Conservation (phyloP, 2,329 filamentous ascomycete genomes). For the Nothomitra cinnamomea region DNA sequence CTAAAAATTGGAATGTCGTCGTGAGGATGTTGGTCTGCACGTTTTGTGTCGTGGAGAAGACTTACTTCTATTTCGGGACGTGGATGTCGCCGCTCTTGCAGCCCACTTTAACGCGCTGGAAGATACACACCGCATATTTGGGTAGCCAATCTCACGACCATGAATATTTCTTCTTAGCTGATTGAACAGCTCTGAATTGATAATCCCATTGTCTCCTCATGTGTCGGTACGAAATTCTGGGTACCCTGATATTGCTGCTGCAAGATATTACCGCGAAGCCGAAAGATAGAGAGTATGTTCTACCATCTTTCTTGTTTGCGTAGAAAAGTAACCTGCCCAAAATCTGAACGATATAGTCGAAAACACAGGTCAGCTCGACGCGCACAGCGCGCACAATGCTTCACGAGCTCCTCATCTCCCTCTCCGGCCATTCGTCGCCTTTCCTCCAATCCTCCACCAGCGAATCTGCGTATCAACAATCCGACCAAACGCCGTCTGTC, state of each 20-base stretch:
- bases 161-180: too few species aligned
- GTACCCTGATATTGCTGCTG: conserved; percentile 15
- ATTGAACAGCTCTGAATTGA: too few species aligned
- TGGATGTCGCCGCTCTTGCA: too few species aligned
- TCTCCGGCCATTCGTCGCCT: conserved; percentile 84
- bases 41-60: too few species aligned
- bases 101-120: too few species aligned
- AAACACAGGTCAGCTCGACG: neutral
- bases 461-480: conserved; percentile 28
- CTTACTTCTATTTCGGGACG: too few species aligned
- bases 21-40: too few species aligned
- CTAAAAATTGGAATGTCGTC: too few species aligned
- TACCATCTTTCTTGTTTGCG: neutral
- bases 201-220: conserved; percentile 15
- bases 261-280: conserved; percentile 7
- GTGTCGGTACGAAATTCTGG: conserved; percentile 19
- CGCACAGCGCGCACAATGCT: conserved; percentile 44
- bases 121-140: too few species aligned
- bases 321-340: neutral
- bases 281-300: conserved; percentile 2
- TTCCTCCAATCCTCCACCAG: conserved; percentile 46
- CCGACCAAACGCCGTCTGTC: conserved; percentile 28
- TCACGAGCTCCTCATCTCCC: conserved; percentile 92
- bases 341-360: neutral
- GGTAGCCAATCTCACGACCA: too few species aligned